Conservation (phyloP, 768 basidiomycete species). For the Phanerochaete sordida region DNA sequence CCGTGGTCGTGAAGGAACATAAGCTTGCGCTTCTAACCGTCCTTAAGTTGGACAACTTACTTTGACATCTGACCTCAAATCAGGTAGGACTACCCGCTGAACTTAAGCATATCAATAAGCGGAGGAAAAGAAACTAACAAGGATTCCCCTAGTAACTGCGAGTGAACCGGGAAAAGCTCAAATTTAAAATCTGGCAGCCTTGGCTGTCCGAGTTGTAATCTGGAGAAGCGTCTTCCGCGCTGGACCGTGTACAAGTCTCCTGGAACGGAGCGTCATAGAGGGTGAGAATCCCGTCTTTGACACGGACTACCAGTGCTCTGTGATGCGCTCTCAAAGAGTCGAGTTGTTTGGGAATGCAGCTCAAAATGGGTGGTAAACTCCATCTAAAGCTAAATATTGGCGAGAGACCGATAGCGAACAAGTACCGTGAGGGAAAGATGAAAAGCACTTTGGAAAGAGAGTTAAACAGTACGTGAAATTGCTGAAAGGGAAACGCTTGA, state of each 20-base stretch:
- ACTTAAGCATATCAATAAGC: slow-evolving; percentile 90
- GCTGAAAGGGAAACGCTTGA: slow-evolving; percentile 48
- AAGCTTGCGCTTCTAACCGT: slow-evolving; percentile 28
- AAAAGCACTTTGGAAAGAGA: slow-evolving; percentile 81
- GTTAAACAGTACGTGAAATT: slow-evolving; percentile 81
- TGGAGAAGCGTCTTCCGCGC: slow-evolving; percentile 72
- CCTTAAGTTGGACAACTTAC: slow-evolving; percentile 23
- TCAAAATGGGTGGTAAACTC: slow-evolving; percentile 81
- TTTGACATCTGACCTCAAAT: slow-evolving; percentile 62
- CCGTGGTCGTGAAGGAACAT: slow-evolving; percentile 29
- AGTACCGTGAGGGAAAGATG: slow-evolving; percentile 82
- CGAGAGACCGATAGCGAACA: slow-evolving; percentile 82
- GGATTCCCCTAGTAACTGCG: slow-evolving; percentile 87
- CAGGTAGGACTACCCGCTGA: slow-evolving; percentile 82
- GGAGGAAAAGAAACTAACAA: slow-evolving; percentile 91
- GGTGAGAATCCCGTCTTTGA: slow-evolving; percentile 68
- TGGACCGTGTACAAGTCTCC: slow-evolving; percentile 74
- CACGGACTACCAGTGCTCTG: slow-evolving; percentile 59
- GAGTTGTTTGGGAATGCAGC: slow-evolving; percentile 86
- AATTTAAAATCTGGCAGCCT: slow-evolving; percentile 75
- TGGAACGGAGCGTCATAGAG: slow-evolving; percentile 80
- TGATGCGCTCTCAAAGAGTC: slow-evolving; percentile 76
- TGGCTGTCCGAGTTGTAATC: slow-evolving; percentile 71
- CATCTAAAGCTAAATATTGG: slow-evolving; percentile 84
- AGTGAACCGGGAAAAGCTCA: slow-evolving; percentile 84